phyloP scores from a whole-genome alignment of 257 asterid genomes.

The Penstemon eatonii region DNA sequence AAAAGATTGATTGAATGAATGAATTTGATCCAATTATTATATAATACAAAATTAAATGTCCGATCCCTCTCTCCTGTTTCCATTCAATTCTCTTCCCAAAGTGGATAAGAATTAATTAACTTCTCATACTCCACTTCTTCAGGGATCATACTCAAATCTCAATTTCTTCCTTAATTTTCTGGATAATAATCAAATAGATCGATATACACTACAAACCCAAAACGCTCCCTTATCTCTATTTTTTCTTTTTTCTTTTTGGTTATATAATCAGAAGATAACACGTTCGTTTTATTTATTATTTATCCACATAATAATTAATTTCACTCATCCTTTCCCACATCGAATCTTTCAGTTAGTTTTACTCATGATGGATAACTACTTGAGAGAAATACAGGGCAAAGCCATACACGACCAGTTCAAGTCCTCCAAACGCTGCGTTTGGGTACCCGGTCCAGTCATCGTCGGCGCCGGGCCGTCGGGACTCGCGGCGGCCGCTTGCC shows the following conservation, averaged over 20 bases:
- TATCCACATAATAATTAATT: neutral
- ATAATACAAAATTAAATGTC: neutral
- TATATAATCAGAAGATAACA: neutral
- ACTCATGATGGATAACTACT: constrained; percentile 28
- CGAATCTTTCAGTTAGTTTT: constrained; percentile 23
- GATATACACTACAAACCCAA: neutral
- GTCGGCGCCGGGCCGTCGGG: constrained; percentile 93
- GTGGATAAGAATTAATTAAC: constrained; percentile 44
- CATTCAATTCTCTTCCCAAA: constrained; percentile 25
- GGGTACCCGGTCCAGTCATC: constrained; percentile 64
- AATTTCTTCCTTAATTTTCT: too few relatives aligned
- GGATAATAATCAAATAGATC: too few relatives aligned
- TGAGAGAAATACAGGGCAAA: constrained; percentile 61
- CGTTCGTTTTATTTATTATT: constrained; percentile 3
- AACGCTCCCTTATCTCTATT: constrained; percentile 25
- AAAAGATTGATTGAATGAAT: neutral
- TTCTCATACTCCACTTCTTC: constrained; percentile 31
- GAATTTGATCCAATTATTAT: constrained; percentile 28
- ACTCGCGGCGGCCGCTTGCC: constrained; percentile 76
- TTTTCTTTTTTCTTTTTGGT: neutral
- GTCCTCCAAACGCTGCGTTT: constrained; percentile 27
- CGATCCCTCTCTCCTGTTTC: constrained; percentile 13
- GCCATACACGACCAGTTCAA: constrained; percentile 47
- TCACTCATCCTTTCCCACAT: constrained; percentile 18
- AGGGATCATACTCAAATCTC: constrained; percentile 26